Conservation (phyloP, 1,139 yeast species). For the Geotrichum carabidarum region DNA sequence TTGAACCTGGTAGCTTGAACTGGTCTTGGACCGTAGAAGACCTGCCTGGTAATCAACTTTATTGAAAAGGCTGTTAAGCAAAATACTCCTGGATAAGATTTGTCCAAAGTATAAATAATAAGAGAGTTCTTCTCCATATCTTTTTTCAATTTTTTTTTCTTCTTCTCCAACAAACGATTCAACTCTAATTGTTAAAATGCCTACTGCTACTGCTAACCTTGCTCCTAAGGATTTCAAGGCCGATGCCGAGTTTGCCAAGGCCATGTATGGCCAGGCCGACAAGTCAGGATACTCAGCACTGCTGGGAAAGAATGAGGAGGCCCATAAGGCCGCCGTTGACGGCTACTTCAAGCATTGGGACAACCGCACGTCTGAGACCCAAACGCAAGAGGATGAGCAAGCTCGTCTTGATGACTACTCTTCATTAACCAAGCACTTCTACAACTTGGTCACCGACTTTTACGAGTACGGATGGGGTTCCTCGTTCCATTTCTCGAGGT, state of each 20-base stretch:
- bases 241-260: constrained; percentile 63
- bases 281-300: constrained; percentile 72
- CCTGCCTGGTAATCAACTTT: no score
- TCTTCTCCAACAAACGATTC: no score
- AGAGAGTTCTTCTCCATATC: no score
- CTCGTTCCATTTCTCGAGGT: constrained; percentile 93
- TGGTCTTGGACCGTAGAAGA: no score
- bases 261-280: constrained; percentile 76
- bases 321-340: constrained; percentile 76
- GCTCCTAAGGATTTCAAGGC: constrained; percentile 39
- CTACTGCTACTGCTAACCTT: constrained; percentile 33
- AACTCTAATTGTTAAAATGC: neutral
- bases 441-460: constrained; percentile 91
- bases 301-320: constrained; percentile 67
- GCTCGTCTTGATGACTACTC: constrained; percentile 81
- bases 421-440: constrained; percentile 88
- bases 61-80: no score
- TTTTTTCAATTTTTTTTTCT: no score
- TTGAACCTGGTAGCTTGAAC: no score
- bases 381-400: constrained; percentile 60
- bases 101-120: no score
- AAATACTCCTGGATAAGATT: no score
- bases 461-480: constrained; percentile 99
- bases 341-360: constrained; percentile 98
- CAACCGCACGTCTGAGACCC: constrained; percentile 46